Conservation (phyloP, 2,329 filamentous ascomycete species). For the Fusarium compactum region DNA sequence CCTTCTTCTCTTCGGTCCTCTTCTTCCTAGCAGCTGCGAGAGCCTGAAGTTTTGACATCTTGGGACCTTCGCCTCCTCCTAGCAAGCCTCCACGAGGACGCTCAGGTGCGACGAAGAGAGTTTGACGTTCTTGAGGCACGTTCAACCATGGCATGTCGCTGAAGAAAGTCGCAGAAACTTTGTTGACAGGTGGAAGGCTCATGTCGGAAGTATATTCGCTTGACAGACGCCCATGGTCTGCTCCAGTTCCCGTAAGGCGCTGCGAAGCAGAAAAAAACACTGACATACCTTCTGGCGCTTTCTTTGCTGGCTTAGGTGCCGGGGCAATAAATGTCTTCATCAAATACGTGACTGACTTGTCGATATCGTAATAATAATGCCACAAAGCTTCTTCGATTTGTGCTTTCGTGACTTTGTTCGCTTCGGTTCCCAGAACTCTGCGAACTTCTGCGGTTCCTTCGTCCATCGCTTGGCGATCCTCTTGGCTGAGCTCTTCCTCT, state of each 20-base stretch:
- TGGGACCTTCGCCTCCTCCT: constrained; percentile 78
- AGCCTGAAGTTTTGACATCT: constrained; percentile 90
- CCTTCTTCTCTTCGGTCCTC: constrained; percentile 75
- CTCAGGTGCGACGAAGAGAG: constrained; percentile 70
- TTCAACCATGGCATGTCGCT: constrained; percentile 87
- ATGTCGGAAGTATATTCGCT: constrained; percentile 25
- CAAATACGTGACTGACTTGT: constrained; percentile 85
- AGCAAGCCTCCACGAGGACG: constrained; percentile 75
- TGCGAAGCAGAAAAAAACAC: constrained; percentile 50
- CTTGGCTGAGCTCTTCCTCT: constrained; percentile 61
- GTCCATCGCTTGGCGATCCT: constrained; percentile 67
- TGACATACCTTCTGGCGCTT: constrained; percentile 58
- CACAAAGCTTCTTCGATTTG: constrained; percentile 92
- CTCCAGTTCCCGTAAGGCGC: constrained; percentile 49
- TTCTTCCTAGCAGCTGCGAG: constrained; percentile 88
- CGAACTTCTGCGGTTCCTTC: constrained; percentile 75
- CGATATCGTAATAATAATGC: constrained; percentile 96
- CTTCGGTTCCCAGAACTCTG: constrained; percentile 70
- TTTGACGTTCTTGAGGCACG: constrained; percentile 73
- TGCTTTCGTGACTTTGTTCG: constrained; percentile 65
- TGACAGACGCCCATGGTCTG: constrained; percentile 46
- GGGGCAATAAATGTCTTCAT: constrained; percentile 70
- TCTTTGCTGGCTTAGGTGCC: constrained; percentile 59
- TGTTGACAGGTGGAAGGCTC: constrained; percentile 34
- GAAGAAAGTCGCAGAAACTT: constrained; percentile 72